Evolutionary conservation across 306 rosid genomes (phyloP), one percentile per base, ranked within the genome.

Genomic region (Pyrus bretschneideri): DNA sequence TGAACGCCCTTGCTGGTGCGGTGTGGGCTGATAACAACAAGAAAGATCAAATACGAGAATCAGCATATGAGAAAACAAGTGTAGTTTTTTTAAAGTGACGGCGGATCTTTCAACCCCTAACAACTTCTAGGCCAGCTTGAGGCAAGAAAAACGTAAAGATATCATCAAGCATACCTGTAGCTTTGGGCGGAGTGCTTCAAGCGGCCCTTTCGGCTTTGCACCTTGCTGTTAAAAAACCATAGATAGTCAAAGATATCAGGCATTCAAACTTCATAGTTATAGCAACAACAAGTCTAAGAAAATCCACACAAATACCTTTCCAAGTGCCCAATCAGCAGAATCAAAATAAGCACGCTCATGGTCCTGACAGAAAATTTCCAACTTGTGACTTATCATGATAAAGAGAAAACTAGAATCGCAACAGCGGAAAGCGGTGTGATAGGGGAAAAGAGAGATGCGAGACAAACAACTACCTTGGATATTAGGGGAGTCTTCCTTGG

Each of bases 241-340:
- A 80, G 68, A 69, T 74, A 46, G 54, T 71, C 55, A 79, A 69
- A 76, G 29, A 74, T 62, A 78, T 82, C 40, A 79, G 69, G 69
- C 74, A 79, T 70, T 40, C 59, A 72, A 79, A 72, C 67, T 73
- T 77, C 79, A 73, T 38, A 57, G 66, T 59, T 72, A 44, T 8
- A 30, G 66, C 35, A 57, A 77, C 54, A 57, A 49, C 42, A 81
- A 79, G 23, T 17, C 3, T 30, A 49, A 79, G 70, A 21, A 22
- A 83, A 69, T 57, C 76, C 65, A 65, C 42, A 51, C 23, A 42
- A 77, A 69, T 86, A 93, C 98, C 97, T 93, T 93, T 72, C 98
- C 97, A 81, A 93, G 78, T 74, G 98, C 99, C 99, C 99, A 95
- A 82, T 95, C 99, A 38, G 99, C 99, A 75, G 99, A 95, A 83